Conservation (phyloP, 768 basidiomycete species). For the Lactarius psammicola region DNA sequence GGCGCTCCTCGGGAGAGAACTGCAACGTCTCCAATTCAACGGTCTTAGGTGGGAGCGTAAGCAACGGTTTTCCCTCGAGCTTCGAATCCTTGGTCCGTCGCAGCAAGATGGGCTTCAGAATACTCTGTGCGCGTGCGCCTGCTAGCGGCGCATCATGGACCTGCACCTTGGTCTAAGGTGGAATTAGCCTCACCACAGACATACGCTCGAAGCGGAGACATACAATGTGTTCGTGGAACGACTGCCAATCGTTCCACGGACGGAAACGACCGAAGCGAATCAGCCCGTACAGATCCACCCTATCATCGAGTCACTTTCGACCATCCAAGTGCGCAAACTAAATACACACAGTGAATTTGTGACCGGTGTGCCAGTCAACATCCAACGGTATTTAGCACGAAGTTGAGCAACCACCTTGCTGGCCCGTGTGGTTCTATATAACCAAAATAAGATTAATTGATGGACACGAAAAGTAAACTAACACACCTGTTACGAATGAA, state of each 20-base stretch:
- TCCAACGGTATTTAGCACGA: constrained; percentile 69
- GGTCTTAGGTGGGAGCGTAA: constrained; percentile 59
- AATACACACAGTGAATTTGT: constrained; percentile 60
- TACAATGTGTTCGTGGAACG: constrained; percentile 60
- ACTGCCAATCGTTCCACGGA: constrained; percentile 71
- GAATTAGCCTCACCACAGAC: background rate
- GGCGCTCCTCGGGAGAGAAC: constrained; percentile 65
- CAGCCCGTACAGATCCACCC: constrained; percentile 69
- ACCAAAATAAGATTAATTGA: background rate
- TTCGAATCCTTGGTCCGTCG: constrained; percentile 68
- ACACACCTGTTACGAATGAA: constrained; percentile 63
- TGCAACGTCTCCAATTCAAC: constrained; percentile 58
- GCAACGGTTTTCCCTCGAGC: constrained; percentile 65
- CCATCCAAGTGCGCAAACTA: background rate
- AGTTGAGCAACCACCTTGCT: constrained; percentile 61
- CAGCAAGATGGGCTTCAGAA: constrained; percentile 65
- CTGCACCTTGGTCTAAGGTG: constrained; percentile 50
- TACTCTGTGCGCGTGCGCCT: constrained; percentile 62
- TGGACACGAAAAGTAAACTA: background rate
- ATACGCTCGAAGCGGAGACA: constrained; percentile 22
- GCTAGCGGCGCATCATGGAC: constrained; percentile 58
- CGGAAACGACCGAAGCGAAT: constrained; percentile 66
- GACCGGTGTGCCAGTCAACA: constrained; percentile 73
- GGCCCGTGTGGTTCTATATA: constrained; percentile 49
- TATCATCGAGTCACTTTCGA: constrained; percentile 30